Evolutionary conservation across 768 basidiomycete species (phyloP), one percentile per base, ranked within the genome.

Genomic region (Ramaria sp.): DNA sequence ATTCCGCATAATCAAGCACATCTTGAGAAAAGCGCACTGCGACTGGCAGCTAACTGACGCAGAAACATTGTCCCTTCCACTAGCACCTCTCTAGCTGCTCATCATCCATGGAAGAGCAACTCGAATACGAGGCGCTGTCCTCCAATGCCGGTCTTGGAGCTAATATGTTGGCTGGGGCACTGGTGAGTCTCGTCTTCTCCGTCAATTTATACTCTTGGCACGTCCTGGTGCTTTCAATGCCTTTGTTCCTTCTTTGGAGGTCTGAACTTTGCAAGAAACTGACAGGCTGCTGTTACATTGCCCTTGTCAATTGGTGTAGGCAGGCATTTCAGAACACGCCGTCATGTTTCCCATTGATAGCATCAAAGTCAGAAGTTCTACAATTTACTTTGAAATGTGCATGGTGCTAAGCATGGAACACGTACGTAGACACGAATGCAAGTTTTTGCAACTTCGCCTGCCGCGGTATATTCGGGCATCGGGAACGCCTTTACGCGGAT

Each of bases 311-410:
- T 3, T 41, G 27, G 3, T 52, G 24, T 66, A 95, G 93, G 96
- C 96, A 62, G 96, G 96, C 57, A 98, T 99, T 62, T 93, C 94
- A 52, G 96, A 99, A 68, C 96, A 99, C 71, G 88, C 93, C 28
- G 92, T 96, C 66, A 98, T 99, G 87, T 99, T 89, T 67, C 96
- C 96, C 5, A 73, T 98, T 59, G 96, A 99, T 72, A 95, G 91
- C 64, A 97, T 99, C 67, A 99, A 99, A 78, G 96, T 89, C 56
- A 57, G 83, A 70, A 10, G 44, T 13, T 57, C 18, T 47, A 5
- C 45, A 18, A 22, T 47, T 27, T 24, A 34, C 24, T 4, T n/a
- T 2, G 16, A 8, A n/a, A 16, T 41, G 16, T n/a, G 5, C 25
- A 28, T 15, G 42, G 5, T n/a, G 27, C 25, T 47, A 18, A 47